Percentiles rank a stretch among this genome's conserved stretches.
Evolutionary conservation across 2,329 filamentous ascomycete genomes (phyloP).

Genomic region (Fusarium sambucinum): DNA sequence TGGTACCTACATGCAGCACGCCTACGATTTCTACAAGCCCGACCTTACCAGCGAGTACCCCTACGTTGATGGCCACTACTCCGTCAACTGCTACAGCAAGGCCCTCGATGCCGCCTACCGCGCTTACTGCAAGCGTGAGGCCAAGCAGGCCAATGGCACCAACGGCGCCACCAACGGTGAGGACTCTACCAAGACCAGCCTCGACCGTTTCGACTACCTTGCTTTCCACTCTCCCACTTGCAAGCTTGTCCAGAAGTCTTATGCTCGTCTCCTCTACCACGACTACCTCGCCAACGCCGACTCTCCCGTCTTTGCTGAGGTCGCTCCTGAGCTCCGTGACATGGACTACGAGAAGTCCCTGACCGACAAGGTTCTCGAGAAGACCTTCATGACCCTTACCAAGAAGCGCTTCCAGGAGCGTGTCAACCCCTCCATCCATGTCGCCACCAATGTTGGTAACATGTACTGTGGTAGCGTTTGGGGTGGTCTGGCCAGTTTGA

Average conservation of each 20-base stretch:
- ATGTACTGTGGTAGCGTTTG: constrained; percentile 80
- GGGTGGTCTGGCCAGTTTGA: constrained; percentile 78
- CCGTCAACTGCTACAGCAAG: constrained; percentile 83
- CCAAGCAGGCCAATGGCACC: constrained; percentile 67
- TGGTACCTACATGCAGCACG: constrained; percentile 84
- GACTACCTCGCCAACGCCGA: constrained; percentile 81
- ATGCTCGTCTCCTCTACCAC: constrained; percentile 85
- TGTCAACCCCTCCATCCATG: constrained; percentile 78
- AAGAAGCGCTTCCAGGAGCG: constrained; percentile 88
- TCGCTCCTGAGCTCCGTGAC: constrained; percentile 80
- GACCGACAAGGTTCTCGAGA: constrained; percentile 85
- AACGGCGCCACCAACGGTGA: constrained; percentile 64
- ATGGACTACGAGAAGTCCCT: constrained; percentile 84
- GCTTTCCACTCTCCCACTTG: constrained; percentile 87
- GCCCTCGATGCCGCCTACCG: constrained; percentile 85
- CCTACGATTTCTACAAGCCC: constrained; percentile 92
- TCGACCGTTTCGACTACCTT: constrained; percentile 88
- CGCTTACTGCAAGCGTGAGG: constrained; percentile 81
- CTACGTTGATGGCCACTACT: constrained; percentile 86
- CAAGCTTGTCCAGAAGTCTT: constrained; percentile 89
- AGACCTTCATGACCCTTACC: constrained; percentile 85
- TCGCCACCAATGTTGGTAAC: constrained; percentile 80
- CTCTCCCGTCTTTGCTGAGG: constrained; percentile 76
- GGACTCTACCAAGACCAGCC: constrained; percentile 66
- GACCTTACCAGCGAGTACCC: constrained; percentile 90